These are phyloP conservation scores for Clarireedia paspali DNA, from an alignment of 2,329 filamentous ascomycete genomes.

Conservation along the genomic window DNA sequence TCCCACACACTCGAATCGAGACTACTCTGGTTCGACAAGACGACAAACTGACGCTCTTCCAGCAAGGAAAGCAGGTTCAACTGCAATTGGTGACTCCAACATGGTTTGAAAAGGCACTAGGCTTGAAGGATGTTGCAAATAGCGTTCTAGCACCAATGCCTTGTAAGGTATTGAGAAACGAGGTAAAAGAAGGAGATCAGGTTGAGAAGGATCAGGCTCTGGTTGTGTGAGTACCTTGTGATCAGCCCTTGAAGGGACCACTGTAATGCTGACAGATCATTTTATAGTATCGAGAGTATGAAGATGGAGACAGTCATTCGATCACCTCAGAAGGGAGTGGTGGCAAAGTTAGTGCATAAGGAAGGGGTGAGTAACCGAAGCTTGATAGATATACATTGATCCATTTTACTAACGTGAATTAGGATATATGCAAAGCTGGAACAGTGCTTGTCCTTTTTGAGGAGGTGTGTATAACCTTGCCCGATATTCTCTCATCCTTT, in stretches of 20 bases:
- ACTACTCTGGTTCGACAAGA: slow-evolving; percentile 65
- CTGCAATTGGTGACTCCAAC: slow-evolving; percentile 52
- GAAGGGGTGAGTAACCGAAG: slow-evolving; percentile 54
- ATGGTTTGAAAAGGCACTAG: slow-evolving; percentile 85
- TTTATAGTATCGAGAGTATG: slow-evolving; percentile 68
- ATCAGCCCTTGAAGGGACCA: no score
- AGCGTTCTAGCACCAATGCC: slow-evolving; percentile 93
- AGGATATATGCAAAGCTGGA: slow-evolving; percentile 74
- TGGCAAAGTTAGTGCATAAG: slow-evolving; percentile 67
- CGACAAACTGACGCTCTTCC: slow-evolving; percentile 69
- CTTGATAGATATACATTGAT: slow-evolving; percentile 6
- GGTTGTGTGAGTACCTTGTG: slow-evolving; percentile 58
- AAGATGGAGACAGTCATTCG: slow-evolving; percentile 85
- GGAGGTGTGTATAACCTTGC: slow-evolving; percentile 27
- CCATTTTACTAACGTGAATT: background rate
- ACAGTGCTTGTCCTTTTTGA: slow-evolving; percentile 69
- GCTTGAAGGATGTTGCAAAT: slow-evolving; percentile 70
- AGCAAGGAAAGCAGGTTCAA: slow-evolving; percentile 53
- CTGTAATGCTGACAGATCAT: slow-evolving; percentile 20
- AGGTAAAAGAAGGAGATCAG: slow-evolving; percentile 71
- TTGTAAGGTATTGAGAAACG: slow-evolving; percentile 88
- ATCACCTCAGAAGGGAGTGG: slow-evolving; percentile 63
- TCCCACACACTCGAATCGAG: slow-evolving; percentile 69
- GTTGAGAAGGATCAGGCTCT: slow-evolving; percentile 83
- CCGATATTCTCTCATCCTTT: no score